Base-by-base conservation (phyloP, 352 stramenopile species). In the Pythium pyrilobum region DNA sequence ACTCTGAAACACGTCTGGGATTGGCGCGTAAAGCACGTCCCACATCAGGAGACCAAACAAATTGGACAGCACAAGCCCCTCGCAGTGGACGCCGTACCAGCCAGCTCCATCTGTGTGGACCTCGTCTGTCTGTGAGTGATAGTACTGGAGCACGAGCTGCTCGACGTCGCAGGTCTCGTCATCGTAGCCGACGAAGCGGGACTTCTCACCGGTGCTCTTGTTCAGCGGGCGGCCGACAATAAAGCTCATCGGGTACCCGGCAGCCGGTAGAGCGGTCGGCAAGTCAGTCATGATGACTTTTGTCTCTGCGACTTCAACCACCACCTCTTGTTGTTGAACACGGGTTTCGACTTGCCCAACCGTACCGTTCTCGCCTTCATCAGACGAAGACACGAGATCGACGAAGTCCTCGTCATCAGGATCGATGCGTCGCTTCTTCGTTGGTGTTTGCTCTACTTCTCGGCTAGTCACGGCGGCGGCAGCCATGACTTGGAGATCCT, bases 31-130 rank as follows among this genome's bases (percentile, higher is more conserved):
- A 25, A 97, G 51, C 10, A 92, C 57, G 29, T 95, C 81, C 88
- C 88, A 96, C 72, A 96, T 80, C n/a, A 95, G 76, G 16, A 97
- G 53, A 0, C 85, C 81, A 59, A 95, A 95, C 2, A 96, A 39
- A 40, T 82, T 87, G 13, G 67, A 59, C 25, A 96, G 48, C 29
- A 88, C 58, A 34, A 56, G 54, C 0, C 88, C 87, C 66, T 96
- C 87, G 23, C 74, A 91, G 52, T 97, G 88, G n/a, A 90, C 62
- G 1, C 85, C 85, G 32, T 89, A 87, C 88, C 88, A 97, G 5
- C 81, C 77, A 38, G 69, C 80, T 2, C 43, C 31, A 32, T 28
- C 18, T 2, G 28, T 38, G 39, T 40, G 18, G 5, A 28, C 24
- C n/a, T 66, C 44, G 5, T 63, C 48, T 8, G 16, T 41, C 20